Evolutionary conservation across 352 stramenopile species (phyloP).

Genomic region (Phytopythium aichiense): DNA sequence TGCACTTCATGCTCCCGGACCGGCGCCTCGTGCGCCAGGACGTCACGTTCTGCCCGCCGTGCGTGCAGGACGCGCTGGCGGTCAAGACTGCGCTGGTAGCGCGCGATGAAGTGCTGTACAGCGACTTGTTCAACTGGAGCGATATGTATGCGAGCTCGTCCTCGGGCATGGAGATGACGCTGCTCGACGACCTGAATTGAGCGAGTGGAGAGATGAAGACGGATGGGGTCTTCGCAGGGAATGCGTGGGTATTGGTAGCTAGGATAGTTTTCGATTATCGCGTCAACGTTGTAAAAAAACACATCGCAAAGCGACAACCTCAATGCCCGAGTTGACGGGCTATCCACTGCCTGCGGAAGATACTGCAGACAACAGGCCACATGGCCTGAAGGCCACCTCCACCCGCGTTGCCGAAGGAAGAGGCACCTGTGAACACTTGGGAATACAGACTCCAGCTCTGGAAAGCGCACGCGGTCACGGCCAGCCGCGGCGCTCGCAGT

Average conservation of each 20-base stretch:
- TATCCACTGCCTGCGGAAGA: too few species aligned
- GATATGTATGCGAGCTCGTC: slow-evolving; percentile 23
- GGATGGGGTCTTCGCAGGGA: not conserved
- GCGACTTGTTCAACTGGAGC: slow-evolving; percentile 22
- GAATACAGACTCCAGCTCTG: too few species aligned
- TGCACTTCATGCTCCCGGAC: slow-evolving; percentile 27
- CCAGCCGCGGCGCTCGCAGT: too few species aligned
- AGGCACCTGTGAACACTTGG: too few species aligned
- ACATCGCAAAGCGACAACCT: too few species aligned
- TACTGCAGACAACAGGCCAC: too few species aligned
- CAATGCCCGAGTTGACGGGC: too few species aligned
- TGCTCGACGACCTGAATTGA: slow-evolving; percentile 25
- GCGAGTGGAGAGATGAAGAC: slow-evolving; percentile 3
- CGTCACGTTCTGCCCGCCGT: slow-evolving; percentile 18
- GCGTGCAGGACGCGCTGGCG: slow-evolving; percentile 15
- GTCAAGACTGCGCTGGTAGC: slow-evolving; percentile 22
- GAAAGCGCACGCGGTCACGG: too few species aligned
- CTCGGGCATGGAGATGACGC: slow-evolving; percentile 15
- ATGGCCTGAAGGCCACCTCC: too few species aligned
- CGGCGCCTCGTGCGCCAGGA: slow-evolving; percentile 25
- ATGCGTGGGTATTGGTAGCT: slow-evolving; percentile 7
- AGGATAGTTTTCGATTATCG: not conserved
- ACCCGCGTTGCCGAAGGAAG: too few species aligned
- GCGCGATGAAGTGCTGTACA: slow-evolving; percentile 20
- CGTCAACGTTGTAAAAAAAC: too few species aligned